Evolutionary conservation across 345 rosid genomes (phyloP).

Genomic region (Moringa oleifera): DNA sequence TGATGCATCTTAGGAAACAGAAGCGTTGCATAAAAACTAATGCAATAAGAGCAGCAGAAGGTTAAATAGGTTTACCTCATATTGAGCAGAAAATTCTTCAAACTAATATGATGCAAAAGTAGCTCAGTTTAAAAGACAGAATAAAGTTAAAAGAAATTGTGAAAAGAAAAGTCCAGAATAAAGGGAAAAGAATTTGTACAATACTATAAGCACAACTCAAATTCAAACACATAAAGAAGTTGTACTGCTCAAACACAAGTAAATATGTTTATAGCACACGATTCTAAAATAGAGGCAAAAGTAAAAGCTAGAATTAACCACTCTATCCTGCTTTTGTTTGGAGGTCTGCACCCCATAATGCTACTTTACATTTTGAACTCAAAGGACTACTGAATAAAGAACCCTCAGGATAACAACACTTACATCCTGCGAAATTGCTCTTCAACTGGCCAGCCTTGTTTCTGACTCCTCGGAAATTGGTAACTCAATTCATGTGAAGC

Average conservation of each 20-base stretch:
- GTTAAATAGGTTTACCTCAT: too few species aligned
- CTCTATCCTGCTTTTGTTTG: too few species aligned
- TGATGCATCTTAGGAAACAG: too few species aligned
- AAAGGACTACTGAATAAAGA: background rate
- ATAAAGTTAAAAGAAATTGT: too few species aligned
- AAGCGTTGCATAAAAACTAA: too few species aligned
- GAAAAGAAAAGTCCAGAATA: too few species aligned
- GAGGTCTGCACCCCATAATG: background rate
- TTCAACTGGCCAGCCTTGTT: conserved; percentile 38
- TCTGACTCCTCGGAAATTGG: conserved; percentile 46
- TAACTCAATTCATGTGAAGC: conserved; percentile 30
- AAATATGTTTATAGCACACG: background rate
- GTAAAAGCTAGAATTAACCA: background rate
- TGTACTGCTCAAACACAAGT: background rate
- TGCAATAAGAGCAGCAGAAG: too few species aligned
- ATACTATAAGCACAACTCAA: background rate
- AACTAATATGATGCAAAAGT: too few species aligned
- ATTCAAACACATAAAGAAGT: background rate
- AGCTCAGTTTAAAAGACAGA: too few species aligned
- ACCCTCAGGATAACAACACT: conserved; percentile 12
- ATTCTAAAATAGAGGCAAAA: background rate
- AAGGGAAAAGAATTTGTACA: too few species aligned
- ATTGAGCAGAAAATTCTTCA: too few species aligned
- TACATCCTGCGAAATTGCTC: conserved; percentile 64
- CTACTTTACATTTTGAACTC: background rate